Evolutionary conservation across 768 basidiomycete genomes (phyloP), one percentile per base, ranked within the genome.

Genomic region (Ramaria sp.): DNA sequence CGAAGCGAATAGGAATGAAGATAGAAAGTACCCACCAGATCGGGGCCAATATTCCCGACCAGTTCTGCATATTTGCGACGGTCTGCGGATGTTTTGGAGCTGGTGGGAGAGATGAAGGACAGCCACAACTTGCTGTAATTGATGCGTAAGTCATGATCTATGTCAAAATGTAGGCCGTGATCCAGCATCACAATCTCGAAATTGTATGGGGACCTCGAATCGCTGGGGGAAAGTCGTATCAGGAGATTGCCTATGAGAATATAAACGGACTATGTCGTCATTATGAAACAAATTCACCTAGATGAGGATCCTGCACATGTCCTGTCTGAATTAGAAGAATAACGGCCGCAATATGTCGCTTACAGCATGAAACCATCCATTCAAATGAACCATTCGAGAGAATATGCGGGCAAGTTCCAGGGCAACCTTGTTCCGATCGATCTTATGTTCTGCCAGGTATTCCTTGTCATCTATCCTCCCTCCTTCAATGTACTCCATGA

Each of bases 101-200:
- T 83, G 15, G 86, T 81, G 19, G 79, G 77, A 1, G 82, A 79
- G 53, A 98, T 88, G 17, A 99, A 75, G 10, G 91, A 83, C 46
- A 99, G 71, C 95, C 94, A 98, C 48, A 98, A 77, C 72, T 85
- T 83, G 75, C 84, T 78, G 64, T 91, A 91, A 67, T 91, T 88
- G 51, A 89, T 76, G 22, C 94, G 82, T 4, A 98, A 72, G 42
- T 84, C 75, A 19, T 81, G 72, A 55, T 91, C 84, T 4, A 99
- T 74, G 65, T 96, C 93, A 62, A 97, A 97, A 69, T 97, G 95
- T 17, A 92, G 73, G 4, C 91, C 95, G 62, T 97, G 94, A 65
- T 99, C 96, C 59, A 99, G 74, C 1, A 98, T 77, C 24, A 91
- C 93, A 51, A 97, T 88, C 66, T 99, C 96, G 63, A 98, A 98